Percentiles rank a stretch among this genome's conserved stretches.
phyloP scores from a whole-genome alignment of 2,329 filamentous ascomycete genomes.

The Podosphaera xanthii region DNA sequence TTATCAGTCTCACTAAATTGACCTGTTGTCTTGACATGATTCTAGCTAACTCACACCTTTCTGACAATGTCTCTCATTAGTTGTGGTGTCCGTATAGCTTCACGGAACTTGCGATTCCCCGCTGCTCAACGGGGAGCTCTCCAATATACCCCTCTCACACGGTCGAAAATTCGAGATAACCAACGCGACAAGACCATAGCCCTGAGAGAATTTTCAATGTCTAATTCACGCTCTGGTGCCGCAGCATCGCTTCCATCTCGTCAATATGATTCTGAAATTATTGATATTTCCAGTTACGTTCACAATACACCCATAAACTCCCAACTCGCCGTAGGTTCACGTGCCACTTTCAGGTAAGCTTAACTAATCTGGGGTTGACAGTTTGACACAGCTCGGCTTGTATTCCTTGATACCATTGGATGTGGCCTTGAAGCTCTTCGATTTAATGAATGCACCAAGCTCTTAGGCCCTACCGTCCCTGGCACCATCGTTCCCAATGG shows the following conservation, averaged over 20 bases:
- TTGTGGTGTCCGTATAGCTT: constrained; percentile 14
- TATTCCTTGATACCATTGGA: constrained; percentile 89
- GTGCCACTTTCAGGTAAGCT: background rate
- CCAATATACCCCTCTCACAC: constrained; percentile 11
- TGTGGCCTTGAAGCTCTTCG: constrained; percentile 88
- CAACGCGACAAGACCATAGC: constrained; percentile 2
- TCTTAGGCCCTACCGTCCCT: constrained; percentile 75
- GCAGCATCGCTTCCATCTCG: constrained; percentile 27
- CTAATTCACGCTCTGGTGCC: constrained; percentile 19
- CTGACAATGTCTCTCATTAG: constrained; percentile 15
- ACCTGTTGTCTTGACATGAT: too few relatives aligned
- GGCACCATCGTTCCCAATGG: constrained; percentile 85
- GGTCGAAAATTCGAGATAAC: constrained; percentile 7
- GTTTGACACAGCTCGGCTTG: constrained; percentile 91
- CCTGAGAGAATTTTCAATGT: constrained; percentile 17
- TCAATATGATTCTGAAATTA: constrained; percentile 77
- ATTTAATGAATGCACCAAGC: constrained; percentile 89
- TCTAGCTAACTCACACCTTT: too few relatives aligned
- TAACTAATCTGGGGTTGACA: constrained; percentile 18
- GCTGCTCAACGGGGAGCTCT: constrained; percentile 12
- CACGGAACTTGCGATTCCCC: constrained; percentile 12
- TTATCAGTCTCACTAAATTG: too few relatives aligned
- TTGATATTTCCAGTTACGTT: constrained; percentile 86
- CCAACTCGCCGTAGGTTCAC: constrained; percentile 58
- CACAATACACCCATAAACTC: constrained; percentile 81